Conservation (phyloP, 2,329 filamentous ascomycete species). For the Coniochaeta pulveracea region DNA sequence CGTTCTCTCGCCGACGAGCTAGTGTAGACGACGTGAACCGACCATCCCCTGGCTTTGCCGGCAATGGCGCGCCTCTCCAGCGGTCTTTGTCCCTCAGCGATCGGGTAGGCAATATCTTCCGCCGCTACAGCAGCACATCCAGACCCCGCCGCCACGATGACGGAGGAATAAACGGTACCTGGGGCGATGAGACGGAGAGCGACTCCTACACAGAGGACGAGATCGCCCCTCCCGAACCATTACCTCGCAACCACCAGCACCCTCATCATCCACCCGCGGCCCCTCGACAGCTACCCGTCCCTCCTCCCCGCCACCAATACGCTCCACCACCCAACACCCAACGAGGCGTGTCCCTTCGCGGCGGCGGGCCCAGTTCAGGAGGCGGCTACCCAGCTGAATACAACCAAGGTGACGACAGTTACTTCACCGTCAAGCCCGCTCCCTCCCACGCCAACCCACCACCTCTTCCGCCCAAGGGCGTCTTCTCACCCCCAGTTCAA, state of each 20-base stretch:
- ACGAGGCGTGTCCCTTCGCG: slow-evolving; percentile 14
- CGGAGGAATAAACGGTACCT: slow-evolving; percentile 44
- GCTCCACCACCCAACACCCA: neutral
- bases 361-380: slow-evolving; percentile 26
- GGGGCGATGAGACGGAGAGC: slow-evolving; percentile 32
- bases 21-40: slow-evolving; percentile 12
- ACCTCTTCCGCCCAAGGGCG: no score
- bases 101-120: slow-evolving; percentile 20
- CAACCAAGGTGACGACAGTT: slow-evolving; percentile 42
- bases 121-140: slow-evolving; percentile 27
- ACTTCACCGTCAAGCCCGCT: slow-evolving; percentile 25
- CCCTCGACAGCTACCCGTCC: neutral
- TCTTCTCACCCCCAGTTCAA: no score
- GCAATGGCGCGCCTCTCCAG: slow-evolving; percentile 5
- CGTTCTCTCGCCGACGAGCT: slow-evolving; percentile 12
- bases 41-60: slow-evolving; percentile 6
- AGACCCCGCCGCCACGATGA: slow-evolving; percentile 24
- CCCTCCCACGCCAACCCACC: neutral
- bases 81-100: slow-evolving; percentile 13
- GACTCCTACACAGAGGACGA: slow-evolving; percentile 28
- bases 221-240: slow-evolving; percentile 8
- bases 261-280: neutral
- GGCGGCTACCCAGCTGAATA: slow-evolving; percentile 28
- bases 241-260: slow-evolving; percentile 6
- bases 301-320: slow-evolving; percentile 6